A percentile compares a stretch with the other conserved stretches of the same genome.
phyloP scores from a whole-genome alignment of 1,284 basidiomycete genomes.

The Cystobasidium pallidum region DNA sequence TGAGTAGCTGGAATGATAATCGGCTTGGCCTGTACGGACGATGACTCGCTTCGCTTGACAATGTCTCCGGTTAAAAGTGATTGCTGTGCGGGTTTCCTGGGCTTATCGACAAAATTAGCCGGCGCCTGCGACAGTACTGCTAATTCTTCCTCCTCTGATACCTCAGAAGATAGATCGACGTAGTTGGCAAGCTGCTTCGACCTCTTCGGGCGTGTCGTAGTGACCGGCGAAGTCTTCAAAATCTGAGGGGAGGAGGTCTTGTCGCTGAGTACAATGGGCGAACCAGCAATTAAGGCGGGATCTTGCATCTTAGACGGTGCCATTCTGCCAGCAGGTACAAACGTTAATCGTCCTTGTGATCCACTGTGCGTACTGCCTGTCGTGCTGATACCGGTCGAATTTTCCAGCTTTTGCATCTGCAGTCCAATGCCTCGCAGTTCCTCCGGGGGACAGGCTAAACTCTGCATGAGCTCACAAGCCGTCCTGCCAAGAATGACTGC shows the following conservation, averaged over 20 bases:
- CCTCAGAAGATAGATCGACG: conserved; percentile 32
- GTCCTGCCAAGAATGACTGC: conserved; percentile 71
- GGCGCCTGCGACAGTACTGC: conserved; percentile 38
- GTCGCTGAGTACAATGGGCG: conserved; percentile 32
- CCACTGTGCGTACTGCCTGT: conserved; percentile 35
- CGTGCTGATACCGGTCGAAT: conserved; percentile 50
- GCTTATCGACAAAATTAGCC: conserved; percentile 1
- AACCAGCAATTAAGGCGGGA: neutral
- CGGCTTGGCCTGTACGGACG: conserved; percentile 21
- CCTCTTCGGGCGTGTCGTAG: neutral
- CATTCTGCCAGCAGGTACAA: conserved; percentile 15
- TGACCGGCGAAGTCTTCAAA: neutral
- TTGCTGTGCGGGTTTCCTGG: conserved; percentile 1
- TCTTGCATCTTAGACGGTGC: neutral
- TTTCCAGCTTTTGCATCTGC: conserved; percentile 85
- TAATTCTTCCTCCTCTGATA: conserved; percentile 30
- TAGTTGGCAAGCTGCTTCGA: conserved; percentile 45
- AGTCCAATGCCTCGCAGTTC: conserved; percentile 93
- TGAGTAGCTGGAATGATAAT: neutral
- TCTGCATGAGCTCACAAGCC: conserved; percentile 69
- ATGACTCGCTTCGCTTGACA: conserved; percentile 5
- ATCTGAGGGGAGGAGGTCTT: conserved; percentile 29
- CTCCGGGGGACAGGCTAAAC: conserved; percentile 74
- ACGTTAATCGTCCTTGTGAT: conserved; percentile 45
- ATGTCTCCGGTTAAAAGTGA: neutral